Conservation (phyloP, 2,329 filamentous ascomycete genomes). For the Fusarium sp. region DNA sequence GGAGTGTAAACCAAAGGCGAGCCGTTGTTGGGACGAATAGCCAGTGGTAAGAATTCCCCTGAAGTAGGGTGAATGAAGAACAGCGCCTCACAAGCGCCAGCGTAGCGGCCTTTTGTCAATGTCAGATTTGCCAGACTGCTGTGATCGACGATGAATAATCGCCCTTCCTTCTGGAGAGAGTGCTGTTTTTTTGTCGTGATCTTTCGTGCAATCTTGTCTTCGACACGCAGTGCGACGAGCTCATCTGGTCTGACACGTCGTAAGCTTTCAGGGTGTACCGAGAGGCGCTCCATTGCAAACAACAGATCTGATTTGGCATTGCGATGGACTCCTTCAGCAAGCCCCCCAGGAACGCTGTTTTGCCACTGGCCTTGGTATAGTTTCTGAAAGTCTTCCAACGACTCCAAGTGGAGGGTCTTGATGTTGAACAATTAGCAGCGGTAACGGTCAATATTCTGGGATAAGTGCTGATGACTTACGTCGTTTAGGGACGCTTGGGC, state of each 20-base stretch:
- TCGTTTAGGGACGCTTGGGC: background rate
- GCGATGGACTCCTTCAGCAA: background rate
- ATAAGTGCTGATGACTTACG: accelerated
- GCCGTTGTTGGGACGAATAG: background rate
- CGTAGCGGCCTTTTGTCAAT: background rate
- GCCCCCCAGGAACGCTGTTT: background rate
- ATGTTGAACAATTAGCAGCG: background rate
- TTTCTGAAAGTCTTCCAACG: background rate
- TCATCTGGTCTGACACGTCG: background rate
- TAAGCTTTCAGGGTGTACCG: background rate
- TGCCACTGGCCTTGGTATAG: background rate
- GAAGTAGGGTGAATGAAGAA: background rate
- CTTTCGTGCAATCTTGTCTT: background rate
- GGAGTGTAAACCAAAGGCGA: background rate
- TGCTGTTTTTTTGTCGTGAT: background rate
- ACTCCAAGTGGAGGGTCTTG: background rate
- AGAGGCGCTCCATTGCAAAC: background rate
- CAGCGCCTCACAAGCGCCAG: background rate
- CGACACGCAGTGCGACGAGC: accelerated
- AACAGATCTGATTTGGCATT: background rate
- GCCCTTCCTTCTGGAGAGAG: background rate
- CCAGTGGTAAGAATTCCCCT: background rate
- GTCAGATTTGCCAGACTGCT: background rate
- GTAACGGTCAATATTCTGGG: accelerated
- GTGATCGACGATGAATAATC: background rate